Conservation (phyloP, 805 yeast genomes). For the Metschnikowia vanudenii region DNA sequence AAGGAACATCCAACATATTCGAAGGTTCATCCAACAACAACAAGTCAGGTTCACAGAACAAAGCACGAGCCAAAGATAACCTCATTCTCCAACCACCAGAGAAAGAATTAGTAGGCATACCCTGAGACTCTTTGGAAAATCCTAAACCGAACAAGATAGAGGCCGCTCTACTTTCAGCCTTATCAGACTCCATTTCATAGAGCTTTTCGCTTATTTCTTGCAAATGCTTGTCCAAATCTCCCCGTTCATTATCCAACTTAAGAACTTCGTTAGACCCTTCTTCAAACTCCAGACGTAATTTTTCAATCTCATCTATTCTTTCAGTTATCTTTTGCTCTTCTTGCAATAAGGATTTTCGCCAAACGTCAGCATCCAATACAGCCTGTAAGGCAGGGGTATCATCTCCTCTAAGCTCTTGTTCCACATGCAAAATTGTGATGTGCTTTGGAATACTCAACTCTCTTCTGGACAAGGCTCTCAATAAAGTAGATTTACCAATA, state of each 20-base stretch:
- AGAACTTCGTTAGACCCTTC: constrained; percentile 72
- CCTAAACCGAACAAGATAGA: constrained; percentile 91
- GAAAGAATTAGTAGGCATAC: constrained; percentile 79
- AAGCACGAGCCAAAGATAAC: constrained; percentile 94
- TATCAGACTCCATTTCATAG: constrained; percentile 92
- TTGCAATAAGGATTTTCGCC: constrained; percentile 85
- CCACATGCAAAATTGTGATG: constrained; percentile 93
- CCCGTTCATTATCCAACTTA: constrained; percentile 85
- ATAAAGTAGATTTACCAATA: constrained; percentile 96
- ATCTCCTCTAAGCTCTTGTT: constrained; percentile 95
- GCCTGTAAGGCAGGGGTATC: constrained; percentile 88
- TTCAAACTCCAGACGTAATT: constrained; percentile 60
- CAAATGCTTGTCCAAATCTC: constrained; percentile 76
- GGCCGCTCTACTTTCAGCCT: constrained; percentile 97
- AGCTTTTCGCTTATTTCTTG: constrained; percentile 79
- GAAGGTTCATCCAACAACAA: constrained; percentile 96
- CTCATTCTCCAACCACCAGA: constrained; percentile 99
- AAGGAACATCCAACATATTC: constrained; percentile 99
- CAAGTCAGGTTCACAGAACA: constrained; percentile 95
- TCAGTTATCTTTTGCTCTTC: constrained; percentile 77
- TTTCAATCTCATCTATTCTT: constrained; percentile 73
- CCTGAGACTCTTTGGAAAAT: constrained; percentile 84
- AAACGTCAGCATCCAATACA: constrained; percentile 98
- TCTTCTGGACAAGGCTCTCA: constrained; percentile 89
- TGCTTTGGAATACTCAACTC: constrained; percentile 93